phyloP scores from a whole-genome alignment of 257 asterid species.

The Ocimum tenuiflorum region DNA sequence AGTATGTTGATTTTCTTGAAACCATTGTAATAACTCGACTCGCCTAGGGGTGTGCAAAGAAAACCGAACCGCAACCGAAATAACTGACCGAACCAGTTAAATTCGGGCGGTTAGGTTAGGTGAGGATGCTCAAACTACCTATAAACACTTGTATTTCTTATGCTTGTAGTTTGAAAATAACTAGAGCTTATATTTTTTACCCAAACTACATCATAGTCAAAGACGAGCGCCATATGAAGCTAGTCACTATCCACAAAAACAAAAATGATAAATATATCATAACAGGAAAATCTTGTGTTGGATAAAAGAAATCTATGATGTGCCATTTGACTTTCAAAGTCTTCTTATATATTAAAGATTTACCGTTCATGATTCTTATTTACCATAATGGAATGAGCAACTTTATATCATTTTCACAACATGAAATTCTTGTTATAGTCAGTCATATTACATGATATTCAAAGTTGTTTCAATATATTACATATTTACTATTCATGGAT shows the following conservation, averaged over 20 bases:
- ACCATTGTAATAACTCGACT: not conserved
- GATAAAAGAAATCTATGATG: not conserved
- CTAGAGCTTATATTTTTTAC: not conserved
- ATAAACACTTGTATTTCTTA: too few relatives aligned
- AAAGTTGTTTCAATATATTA: slow-evolving; percentile 17
- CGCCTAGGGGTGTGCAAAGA: too few relatives aligned
- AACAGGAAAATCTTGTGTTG: not conserved
- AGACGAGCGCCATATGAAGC: not conserved
- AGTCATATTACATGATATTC: slow-evolving; percentile 10
- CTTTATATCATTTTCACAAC: not conserved
- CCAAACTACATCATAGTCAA: not conserved
- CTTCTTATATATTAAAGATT: not conserved
- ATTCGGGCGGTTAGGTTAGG: too few relatives aligned
- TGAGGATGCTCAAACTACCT: too few relatives aligned
- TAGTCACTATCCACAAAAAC: not conserved
- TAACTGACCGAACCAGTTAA: too few relatives aligned
- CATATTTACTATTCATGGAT: slow-evolving; percentile 9
- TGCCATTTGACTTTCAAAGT: slow-evolving; percentile 11
- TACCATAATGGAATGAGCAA: not conserved
- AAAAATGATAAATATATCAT: not conserved
- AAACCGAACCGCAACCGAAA: too few relatives aligned
- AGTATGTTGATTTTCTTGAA: not conserved
- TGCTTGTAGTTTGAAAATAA: too few relatives aligned
- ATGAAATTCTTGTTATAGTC: not conserved
- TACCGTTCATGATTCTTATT: slow-evolving; percentile 12